Base-by-base conservation (phyloP, 208 protist species). In the Trypanosoma cruzi region DNA sequence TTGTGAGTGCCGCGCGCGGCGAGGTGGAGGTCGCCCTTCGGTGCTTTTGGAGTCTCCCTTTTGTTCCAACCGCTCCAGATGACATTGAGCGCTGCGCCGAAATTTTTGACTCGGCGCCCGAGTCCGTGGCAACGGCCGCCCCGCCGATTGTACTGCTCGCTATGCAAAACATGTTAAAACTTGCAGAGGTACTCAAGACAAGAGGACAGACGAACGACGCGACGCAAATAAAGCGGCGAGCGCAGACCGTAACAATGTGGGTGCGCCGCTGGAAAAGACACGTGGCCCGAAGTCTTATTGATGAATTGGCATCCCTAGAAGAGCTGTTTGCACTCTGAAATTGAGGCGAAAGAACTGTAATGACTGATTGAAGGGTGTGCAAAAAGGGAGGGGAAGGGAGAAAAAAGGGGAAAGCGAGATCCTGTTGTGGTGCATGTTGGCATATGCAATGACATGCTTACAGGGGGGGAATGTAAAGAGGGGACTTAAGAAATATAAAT, bases 41-140 rank as follows among this genome's bases (percentile, higher is more conserved):
- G 29, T 24, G 54, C 42, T 92, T 92, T 50, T 63, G 82, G 40
- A 68, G 63, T 50, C 76, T 95, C 20, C 78, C 89, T 0, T 90
- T 95, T 55, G 79, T 89, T 20, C 89, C 89, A 14, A 20, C 54
- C 49, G 54, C 48, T 24, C 32, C 62, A 14, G 75, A 53, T 2
- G 64, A 75, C 34, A 61, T 68, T 28, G 59, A 29, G 36, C 77
- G 62, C 20, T 77, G 68, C 16, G 80, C 68, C 28, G 64, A 71
- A 20, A 8, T 54, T 0, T 83, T 86, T 64, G 62, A 79, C 28
- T 42, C 64, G 22, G 48, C 63, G 53, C n/a, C 67, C 24, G 79
- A 66, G 37, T 58, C 54, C 64, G 42, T 78, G 13, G 69, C 67
- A 29, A 70, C 37, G 18, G 84, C 74, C 6, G 70, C 54, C 5